A percentile compares a stretch with the other conserved stretches of the same genome.
Conservation (phyloP, 2,329 filamentous ascomycete genomes). For the Venturiaceae sp. region DNA sequence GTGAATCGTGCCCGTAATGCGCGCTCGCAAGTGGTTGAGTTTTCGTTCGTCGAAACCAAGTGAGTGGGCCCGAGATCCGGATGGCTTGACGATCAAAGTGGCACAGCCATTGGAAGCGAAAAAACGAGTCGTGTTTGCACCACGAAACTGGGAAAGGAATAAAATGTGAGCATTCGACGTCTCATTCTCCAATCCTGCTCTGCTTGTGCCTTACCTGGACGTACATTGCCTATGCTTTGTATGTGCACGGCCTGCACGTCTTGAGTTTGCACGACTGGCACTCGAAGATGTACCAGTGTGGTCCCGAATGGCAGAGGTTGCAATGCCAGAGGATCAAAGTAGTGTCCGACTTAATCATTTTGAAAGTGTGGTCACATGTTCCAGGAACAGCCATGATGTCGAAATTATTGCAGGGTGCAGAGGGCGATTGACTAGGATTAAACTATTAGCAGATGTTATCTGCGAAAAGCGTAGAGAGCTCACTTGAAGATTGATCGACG, state of each 20-base stretch:
- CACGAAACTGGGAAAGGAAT: constrained; percentile 12
- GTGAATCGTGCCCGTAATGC: background rate
- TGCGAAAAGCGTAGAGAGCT: background rate
- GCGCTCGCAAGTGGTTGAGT: background rate
- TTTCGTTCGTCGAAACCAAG: background rate
- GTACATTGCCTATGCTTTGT: constrained; percentile 26
- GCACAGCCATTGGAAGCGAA: constrained; percentile 23
- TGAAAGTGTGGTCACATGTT: constrained; percentile 38
- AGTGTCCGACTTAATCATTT: constrained; percentile 42
- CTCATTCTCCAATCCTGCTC: constrained; percentile 16
- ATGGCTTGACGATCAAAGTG: constrained; percentile 21
- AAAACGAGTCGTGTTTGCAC: constrained; percentile 19
- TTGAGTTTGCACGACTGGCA: constrained; percentile 41
- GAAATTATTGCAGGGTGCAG: background rate
- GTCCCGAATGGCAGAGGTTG: constrained; percentile 40
- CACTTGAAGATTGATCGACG: background rate
- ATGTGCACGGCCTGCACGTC: constrained; percentile 36
- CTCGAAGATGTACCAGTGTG: constrained; percentile 41
- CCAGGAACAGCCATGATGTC: constrained; percentile 35
- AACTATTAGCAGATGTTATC: background rate
- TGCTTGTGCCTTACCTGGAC: constrained; percentile 24
- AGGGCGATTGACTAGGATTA: background rate
- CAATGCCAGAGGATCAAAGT: constrained; percentile 42
- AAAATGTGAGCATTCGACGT: constrained; percentile 7
- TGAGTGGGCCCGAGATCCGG: background rate